Conservation (phyloP, 2,329 filamentous ascomycete genomes). For the Emericellopsis cladophorae region DNA sequence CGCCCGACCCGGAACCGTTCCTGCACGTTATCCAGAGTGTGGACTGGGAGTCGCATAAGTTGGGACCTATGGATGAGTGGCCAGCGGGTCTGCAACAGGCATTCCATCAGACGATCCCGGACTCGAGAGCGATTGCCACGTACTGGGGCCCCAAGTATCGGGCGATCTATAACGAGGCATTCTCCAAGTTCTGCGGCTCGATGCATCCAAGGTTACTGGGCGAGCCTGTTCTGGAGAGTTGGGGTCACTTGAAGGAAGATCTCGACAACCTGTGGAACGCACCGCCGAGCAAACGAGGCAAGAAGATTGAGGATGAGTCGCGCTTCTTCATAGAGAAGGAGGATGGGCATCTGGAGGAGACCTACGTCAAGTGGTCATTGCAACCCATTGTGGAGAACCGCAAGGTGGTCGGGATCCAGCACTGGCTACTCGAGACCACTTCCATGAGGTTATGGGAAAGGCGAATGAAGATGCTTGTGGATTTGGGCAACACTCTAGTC, state of each 20-base stretch:
- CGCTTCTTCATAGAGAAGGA: conserved; percentile 29
- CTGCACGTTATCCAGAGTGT: conserved; percentile 25
- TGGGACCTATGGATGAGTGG: conserved; percentile 34
- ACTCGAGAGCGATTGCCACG: conserved; percentile 39
- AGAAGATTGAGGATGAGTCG: conserved; percentile 27
- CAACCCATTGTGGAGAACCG: conserved; percentile 29
- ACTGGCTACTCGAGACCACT: conserved; percentile 33
- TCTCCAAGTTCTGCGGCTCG: conserved; percentile 47
- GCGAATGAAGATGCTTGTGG: conserved; percentile 33
- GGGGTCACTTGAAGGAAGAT: conserved; percentile 37
- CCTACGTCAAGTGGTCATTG: conserved; percentile 33
- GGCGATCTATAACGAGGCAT: conserved; percentile 57
- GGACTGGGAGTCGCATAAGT: conserved; percentile 31
- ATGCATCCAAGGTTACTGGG: conserved; percentile 54
- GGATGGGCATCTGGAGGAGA: conserved; percentile 30
- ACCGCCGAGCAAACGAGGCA: conserved; percentile 4
- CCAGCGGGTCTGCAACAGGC: conserved; percentile 30
- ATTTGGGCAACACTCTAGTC: conserved; percentile 30
- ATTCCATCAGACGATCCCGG: conserved; percentile 28
- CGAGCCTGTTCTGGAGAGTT: conserved; percentile 43
- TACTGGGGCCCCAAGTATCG: conserved; percentile 52
- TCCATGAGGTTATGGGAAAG: conserved; percentile 33
- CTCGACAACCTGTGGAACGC: conserved; percentile 18
- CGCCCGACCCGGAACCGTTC: conserved; percentile 22
- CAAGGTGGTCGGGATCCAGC: conserved; percentile 30